phyloP scores from a whole-genome alignment of 176 grass and related monocot species.

The Carex scoparia region DNA sequence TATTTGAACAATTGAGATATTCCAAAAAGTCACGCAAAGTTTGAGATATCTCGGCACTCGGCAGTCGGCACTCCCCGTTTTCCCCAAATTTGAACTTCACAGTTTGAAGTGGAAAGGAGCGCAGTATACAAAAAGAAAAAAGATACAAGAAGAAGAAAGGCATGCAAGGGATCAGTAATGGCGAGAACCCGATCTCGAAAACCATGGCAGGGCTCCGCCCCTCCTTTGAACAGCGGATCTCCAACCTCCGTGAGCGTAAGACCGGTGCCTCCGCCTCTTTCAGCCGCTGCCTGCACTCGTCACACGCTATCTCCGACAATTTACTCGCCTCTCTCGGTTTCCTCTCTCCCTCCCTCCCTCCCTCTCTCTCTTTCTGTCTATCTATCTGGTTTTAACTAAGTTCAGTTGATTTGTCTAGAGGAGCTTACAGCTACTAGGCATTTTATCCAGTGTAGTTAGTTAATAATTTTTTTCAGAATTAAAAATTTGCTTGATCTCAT shows the following conservation, averaged over 20 bases:
- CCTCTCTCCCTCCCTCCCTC: neutral
- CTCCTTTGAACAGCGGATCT: constrained; percentile 30
- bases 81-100: constrained; percentile 23
- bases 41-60: neutral
- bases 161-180: constrained; percentile 10
- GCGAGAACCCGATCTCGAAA: constrained; percentile 15
- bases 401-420: neutral
- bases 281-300: constrained; percentile 41
- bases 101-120: constrained; percentile 8
- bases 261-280: constrained; percentile 35
- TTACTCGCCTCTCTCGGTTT: constrained; percentile 46
- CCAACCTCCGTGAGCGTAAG: constrained; percentile 14
- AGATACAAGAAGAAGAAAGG: neutral
- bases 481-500: neutral
- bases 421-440: neutral
- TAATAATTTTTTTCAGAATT: neutral
- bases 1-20: no score
- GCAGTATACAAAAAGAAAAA: neutral
- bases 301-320: constrained; percentile 41
- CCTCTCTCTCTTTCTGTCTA: neutral
- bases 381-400: neutral
- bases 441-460: neutral
- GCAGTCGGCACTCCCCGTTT: neutral
- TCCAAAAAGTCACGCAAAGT: no score
- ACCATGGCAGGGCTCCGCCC: constrained; percentile 30